A percentile compares a stretch with the other conserved stretches of the same genome.
Conservation (phyloP, 495 filamentous ascomycete genomes). For the Trichodelitschia bisporula region DNA sequence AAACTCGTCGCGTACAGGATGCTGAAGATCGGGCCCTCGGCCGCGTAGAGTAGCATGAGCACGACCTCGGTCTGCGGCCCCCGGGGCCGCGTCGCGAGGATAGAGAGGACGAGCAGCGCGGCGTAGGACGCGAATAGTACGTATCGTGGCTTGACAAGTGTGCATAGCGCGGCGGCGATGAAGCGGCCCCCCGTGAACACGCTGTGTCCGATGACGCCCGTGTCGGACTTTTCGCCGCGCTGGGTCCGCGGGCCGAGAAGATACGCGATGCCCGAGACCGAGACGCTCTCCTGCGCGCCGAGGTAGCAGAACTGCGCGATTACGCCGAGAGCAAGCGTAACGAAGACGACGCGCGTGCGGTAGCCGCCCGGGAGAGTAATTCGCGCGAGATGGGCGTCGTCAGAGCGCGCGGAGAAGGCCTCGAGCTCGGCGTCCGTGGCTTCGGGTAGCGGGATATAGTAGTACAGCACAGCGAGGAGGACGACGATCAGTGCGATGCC, state of each 20-base stretch:
- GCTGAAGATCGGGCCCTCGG: conserved; percentile 32
- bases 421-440: conserved; percentile 38
- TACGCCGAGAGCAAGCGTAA: conserved; percentile 30
- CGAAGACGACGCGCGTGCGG: conserved; percentile 22
- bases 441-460: conserved; percentile 41
- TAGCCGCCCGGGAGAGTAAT: background rate
- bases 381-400: conserved; percentile 23
- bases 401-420: conserved; percentile 25
- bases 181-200: conserved; percentile 41
- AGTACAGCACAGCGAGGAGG: conserved; percentile 36
- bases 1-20: conserved; percentile 35
- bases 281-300: conserved; percentile 36
- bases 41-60: conserved; percentile 31
- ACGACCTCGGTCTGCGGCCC: conserved; percentile 7
- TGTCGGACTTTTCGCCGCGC: conserved; percentile 15
- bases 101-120: conserved; percentile 25
- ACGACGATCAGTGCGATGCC: conserved; percentile 41
- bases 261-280: conserved; percentile 21
- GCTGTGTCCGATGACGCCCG: conserved; percentile 28
- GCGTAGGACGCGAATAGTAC: conserved; percentile 31
- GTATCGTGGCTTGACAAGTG: conserved; percentile 32
- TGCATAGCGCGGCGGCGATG: conserved; percentile 26
- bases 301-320: conserved; percentile 41
- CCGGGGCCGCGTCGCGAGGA: conserved; percentile 21
- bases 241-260: conserved; percentile 17